These are phyloP conservation scores for Plasmodium sp. DNA, from an alignment of 169 alveolate genomes.

Conservation along the genomic window DNA sequence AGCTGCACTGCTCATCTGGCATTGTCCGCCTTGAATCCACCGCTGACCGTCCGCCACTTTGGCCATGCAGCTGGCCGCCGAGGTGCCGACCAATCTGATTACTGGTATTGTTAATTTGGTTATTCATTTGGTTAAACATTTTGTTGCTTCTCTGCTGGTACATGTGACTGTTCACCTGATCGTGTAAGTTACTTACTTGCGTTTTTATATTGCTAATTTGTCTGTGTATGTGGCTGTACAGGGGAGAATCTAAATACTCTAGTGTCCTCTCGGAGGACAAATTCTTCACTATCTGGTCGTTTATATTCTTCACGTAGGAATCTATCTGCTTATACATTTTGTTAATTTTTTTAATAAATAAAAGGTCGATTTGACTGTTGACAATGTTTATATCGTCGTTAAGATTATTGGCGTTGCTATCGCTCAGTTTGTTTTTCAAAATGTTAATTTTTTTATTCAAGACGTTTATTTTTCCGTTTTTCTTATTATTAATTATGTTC, in stretches of 20 bases:
- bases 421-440: background rate
- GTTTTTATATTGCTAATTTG: conserved; percentile 29
- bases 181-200: conserved; percentile 10
- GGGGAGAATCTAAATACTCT: background rate
- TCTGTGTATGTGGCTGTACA: background rate
- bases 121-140: conserved; percentile 22
- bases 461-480: conserved; percentile 13
- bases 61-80: background rate
- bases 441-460: conserved; percentile 28
- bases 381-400: conserved; percentile 15
- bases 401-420: conserved; percentile 10
- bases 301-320: background rate
- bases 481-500: conserved; percentile 9
- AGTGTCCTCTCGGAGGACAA: background rate
- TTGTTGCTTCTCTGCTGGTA: conserved; percentile 21
- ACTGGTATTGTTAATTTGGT: conserved; percentile 14
- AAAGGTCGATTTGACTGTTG: conserved; percentile 19
- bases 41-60: background rate
- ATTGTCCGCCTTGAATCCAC: background rate
- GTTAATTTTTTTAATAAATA: conserved; percentile 28
- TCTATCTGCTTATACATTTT: conserved; percentile 30
- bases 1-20: background rate
- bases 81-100: background rate
- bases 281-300: background rate
- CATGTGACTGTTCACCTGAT: conserved; percentile 15